These are phyloP conservation scores for Trichoderma virens DNA, from an alignment of 495 filamentous ascomycete species.

Conservation along the genomic window DNA sequence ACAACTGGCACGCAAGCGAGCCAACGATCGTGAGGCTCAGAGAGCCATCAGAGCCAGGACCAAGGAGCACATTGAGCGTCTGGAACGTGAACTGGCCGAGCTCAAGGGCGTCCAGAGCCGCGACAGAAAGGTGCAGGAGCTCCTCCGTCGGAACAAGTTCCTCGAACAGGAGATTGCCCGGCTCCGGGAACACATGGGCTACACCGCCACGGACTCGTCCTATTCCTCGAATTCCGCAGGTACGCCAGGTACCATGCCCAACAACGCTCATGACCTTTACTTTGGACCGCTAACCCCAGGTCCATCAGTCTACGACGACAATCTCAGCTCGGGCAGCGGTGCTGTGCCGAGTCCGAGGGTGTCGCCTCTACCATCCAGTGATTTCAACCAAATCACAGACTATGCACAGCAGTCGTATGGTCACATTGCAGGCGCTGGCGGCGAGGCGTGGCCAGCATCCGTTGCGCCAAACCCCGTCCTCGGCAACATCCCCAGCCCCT, in stretches of 20 bases:
- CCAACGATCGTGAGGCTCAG: conserved; percentile 85
- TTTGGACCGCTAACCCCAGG: background rate
- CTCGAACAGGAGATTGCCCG: conserved; percentile 30
- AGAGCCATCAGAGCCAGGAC: conserved; percentile 77
- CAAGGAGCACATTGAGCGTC: conserved; percentile 67
- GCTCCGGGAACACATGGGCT: conserved; percentile 24
- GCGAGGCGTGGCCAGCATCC: conserved; percentile 26
- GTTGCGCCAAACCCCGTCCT: conserved; percentile 21
- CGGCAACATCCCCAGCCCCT: conserved; percentile 35
- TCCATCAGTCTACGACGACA: conserved; percentile 2
- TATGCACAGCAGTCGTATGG: conserved; percentile 1
- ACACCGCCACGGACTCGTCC: conserved; percentile 20
- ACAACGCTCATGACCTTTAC: background rate
- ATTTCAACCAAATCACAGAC: conserved; percentile 6
- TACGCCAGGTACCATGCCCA: conserved; percentile 3
- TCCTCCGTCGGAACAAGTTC: conserved; percentile 29
- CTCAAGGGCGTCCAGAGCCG: conserved; percentile 28
- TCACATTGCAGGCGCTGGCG: conserved; percentile 29
- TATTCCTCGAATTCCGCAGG: conserved; percentile 17
- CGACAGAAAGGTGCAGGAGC: conserved; percentile 27
- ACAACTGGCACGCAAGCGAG: conserved; percentile 70
- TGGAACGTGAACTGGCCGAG: conserved; percentile 65
- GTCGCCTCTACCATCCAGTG: conserved; percentile 9
- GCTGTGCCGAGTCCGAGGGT: conserved; percentile 4
- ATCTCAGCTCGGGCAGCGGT: background rate